Evolutionary conservation across 2,329 filamentous ascomycete species (phyloP), one percentile per base, ranked within the genome.

Genomic region (Pseudogymnoascus sp.): DNA sequence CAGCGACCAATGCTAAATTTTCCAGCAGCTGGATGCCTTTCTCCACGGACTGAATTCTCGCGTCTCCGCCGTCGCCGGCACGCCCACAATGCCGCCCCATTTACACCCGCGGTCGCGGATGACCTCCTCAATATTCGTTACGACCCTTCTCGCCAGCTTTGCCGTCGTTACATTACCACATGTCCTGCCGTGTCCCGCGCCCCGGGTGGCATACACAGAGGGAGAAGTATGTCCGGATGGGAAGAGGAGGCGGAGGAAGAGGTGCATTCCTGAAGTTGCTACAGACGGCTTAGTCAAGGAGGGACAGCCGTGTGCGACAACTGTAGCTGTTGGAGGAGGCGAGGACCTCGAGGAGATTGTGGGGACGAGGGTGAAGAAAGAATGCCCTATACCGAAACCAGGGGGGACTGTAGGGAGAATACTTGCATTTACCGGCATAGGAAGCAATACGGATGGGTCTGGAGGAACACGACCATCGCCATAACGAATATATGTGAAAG

Each of bases 361-460:
- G 74, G 69, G 73, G 76, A 69, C 75, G 73, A 67, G 75, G 77
- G 75, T 66, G 70, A 75, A 62, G 68, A 83, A 91, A 71, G 91
- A 96, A 73, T 99, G 95, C 73, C 95, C 95, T 0, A 86, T 99
- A 11, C 95, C 95, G 4, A 97, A 97, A 76, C 93, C 95, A 0
- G 82, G 86, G 34, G 93, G 92, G 2, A 77, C 92, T 36, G 77
- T 96, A 54, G 90, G 90, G 11, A 84, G 89, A 72, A 79, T 93
- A 69, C 76, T 95, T 66, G 91, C 90, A 0, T 89, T 93, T 72
- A 82, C 51, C 16, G 51, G 42, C 2, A 45, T 36, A 45, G 61
- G 42, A 51, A 18, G 18, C 45, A 47, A 60, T 62, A 39, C 59
- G 12, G 59, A 39, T 39, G 59, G 59, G 3, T 2, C 34, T 26